Base-by-base conservation (phyloP, 2,329 filamentous ascomycete genomes). In the Trichoderma pleuroti region DNA sequence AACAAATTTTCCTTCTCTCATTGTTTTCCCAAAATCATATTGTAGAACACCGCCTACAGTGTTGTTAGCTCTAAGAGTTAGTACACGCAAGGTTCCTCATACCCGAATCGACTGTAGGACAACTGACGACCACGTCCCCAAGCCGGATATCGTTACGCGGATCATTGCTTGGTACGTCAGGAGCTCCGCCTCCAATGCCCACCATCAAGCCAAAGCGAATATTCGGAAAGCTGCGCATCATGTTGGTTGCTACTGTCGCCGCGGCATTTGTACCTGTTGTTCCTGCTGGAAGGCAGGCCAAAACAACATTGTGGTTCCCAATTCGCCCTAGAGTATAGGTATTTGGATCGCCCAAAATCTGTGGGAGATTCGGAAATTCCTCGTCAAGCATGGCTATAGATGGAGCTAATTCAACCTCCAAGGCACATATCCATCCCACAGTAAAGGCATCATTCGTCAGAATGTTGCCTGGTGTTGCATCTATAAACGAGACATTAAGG, bases 211-310 rank as follows among this genome's bases (percentile, higher is more conserved):
- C n/a, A 14, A 65, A 54, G 12, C 28, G 26, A 21, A 65, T 30
- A 1, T 18, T 30, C 2, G n/a, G 42, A 18, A 65, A 65, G 10
- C 42, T 65, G 0, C 30, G 42, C 18, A 32, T 18, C 62, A 65
- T 52, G 1, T 65, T 49, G 12, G 28, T 65, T 2, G 62, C 62
- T 21, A 21, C 11, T 4, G 14, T 5, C 10, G 62, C 32, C 1
- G 62, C 62, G 11, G 42, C 30, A 26, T 52, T 65, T 10, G 62
- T 52, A 2, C 62, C 62, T 7, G 28, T 42, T 10, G 70, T 60
- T 3, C 72, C 73, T 1, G 42, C 26, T 21, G 74, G 74, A 1
- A 75, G 71, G 46, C 74, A 74, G 1, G 63, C 72, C 5, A 71
- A 63, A 1, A 74, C 74, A 4, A 74, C 42, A 7, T 72, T 63